Evolutionary conservation across 2,329 filamentous ascomycete species (phyloP).

Genomic region (Macrophomina pseudophaseolina): DNA sequence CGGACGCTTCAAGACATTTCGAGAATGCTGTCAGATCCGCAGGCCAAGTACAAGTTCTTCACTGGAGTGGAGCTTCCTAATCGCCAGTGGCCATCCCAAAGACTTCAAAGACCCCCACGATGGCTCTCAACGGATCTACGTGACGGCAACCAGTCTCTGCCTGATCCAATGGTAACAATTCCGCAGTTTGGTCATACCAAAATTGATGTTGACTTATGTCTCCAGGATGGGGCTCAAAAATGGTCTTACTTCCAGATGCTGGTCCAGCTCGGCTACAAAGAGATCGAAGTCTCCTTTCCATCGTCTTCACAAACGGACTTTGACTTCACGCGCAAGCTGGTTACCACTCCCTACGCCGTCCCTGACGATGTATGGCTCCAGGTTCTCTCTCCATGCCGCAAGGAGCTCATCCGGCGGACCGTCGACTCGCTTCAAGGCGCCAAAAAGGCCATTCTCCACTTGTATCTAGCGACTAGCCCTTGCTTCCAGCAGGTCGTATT

Average conservation of each 20-base stretch:
- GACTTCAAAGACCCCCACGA: conserved; percentile 80
- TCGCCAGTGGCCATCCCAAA: conserved; percentile 83
- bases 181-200: too few relatives aligned
- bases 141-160: conserved; percentile 92
- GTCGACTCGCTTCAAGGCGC: conserved; percentile 87
- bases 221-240: conserved; percentile 89
- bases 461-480: conserved; percentile 94
- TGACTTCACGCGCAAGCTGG: conserved; percentile 86
- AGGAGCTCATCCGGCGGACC: conserved; percentile 87
- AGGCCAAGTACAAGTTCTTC: conserved; percentile 76
- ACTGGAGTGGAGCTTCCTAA: conserved; percentile 69
- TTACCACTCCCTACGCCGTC: conserved; percentile 81
- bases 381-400: conserved; percentile 88
- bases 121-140: conserved; percentile 90
- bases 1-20: too few relatives aligned
- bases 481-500: conserved; percentile 95
- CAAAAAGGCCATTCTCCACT: conserved; percentile 92
- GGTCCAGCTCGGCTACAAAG: conserved; percentile 89
- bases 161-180: conserved; percentile 79
- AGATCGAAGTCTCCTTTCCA: conserved; percentile 96
- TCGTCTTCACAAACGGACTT: conserved; percentile 95
- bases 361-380: conserved; percentile 92
- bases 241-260: conserved; percentile 96
- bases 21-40: conserved; percentile 59
- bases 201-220: too few relatives aligned